Evolutionary conservation across 306 rosid genomes (phyloP).

Genomic region (Vigna hirtella): DNA sequence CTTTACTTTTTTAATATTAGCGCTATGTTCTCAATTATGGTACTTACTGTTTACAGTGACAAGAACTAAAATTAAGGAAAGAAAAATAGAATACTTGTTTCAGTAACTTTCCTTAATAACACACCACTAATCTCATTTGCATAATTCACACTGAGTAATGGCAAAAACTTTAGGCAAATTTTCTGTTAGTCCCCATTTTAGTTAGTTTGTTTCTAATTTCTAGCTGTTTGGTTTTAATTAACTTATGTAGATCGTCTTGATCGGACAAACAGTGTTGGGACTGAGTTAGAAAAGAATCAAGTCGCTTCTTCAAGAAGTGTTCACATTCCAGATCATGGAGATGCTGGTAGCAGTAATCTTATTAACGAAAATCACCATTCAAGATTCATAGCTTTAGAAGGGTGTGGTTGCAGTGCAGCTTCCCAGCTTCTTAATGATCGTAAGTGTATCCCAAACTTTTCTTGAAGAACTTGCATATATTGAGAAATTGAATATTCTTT

Average conservation of each 20-base stretch:
- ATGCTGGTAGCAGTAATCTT: slow-evolving; percentile 59
- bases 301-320: slow-evolving; percentile 54
- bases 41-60: background rate
- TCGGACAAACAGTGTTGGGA: slow-evolving; percentile 63
- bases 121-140: slow-evolving; percentile 24
- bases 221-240: slow-evolving; percentile 31
- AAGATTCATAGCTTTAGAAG: slow-evolving; percentile 59
- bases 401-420: slow-evolving; percentile 71
- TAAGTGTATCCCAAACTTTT: slow-evolving; percentile 48
- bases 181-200: slow-evolving; percentile 25
- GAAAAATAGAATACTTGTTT: background rate
- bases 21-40: background rate
- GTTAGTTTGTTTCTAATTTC: slow-evolving; percentile 34
- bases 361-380: slow-evolving; percentile 55
- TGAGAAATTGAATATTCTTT: slow-evolving; percentile 25
- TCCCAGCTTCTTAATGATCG: slow-evolving; percentile 65
- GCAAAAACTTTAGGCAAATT: slow-evolving; percentile 10
- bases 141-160: background rate
- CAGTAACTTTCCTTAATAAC: background rate
- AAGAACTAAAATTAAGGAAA: background rate
- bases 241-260: slow-evolving; percentile 65
- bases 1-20: background rate
- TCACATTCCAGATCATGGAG: slow-evolving; percentile 57
- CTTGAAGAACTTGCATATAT: slow-evolving; percentile 34
- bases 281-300: slow-evolving; percentile 71